Base-by-base conservation (phyloP, 495 filamentous ascomycete species). In the Xylona heveae region DNA sequence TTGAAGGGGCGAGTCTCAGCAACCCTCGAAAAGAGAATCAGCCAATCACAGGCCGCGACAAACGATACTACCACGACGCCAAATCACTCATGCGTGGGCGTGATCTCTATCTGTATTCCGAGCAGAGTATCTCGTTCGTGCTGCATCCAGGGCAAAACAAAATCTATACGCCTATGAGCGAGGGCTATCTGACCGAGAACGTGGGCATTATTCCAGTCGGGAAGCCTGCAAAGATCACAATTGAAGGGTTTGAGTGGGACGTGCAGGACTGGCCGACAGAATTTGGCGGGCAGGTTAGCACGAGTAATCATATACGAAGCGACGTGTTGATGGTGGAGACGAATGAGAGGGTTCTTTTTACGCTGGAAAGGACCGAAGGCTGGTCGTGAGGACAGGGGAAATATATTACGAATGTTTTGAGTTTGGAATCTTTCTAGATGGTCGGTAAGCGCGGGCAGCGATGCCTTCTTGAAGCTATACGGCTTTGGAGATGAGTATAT, bases 231-330 rank as follows among this genome's bases (percentile, higher is more conserved):
- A 38, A 59, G 2, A 78, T 97, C 39, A 76, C 66, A 2, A 90
- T 81, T 0, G 48, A 53, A 0, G 88, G 88, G 0, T 55, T 97
- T 27, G 71, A 85, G 44, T 97, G 88, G 85, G 80, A 97, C 51
- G 74, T 97, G 1, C 39, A 59, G 35, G 56, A 76, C 33, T 85
- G 81, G 77, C 51, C 59, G 38, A 93, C 83, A 0, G 59, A 66
- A 42, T 82, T 95, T 50, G 88, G 85, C 0, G 70, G 71, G 0
- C 68, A 75, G 43, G 52, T 97, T 38, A 93, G 83, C 44, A 95
- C 88, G 28, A 97, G 88, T 50, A 97, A 97, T 54, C 77, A 84
- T 44, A 65, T 91, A 18, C 56, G 29, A 54, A 31, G 53, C 53
- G 34, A 66, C 6, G 39, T 44, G 6, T 61, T 90, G 1, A 57